Evolutionary conservation across 139 green algal genomes (phyloP), one percentile per base, ranked within the genome.

Genomic region (Ettlia oleoabundans): DNA sequence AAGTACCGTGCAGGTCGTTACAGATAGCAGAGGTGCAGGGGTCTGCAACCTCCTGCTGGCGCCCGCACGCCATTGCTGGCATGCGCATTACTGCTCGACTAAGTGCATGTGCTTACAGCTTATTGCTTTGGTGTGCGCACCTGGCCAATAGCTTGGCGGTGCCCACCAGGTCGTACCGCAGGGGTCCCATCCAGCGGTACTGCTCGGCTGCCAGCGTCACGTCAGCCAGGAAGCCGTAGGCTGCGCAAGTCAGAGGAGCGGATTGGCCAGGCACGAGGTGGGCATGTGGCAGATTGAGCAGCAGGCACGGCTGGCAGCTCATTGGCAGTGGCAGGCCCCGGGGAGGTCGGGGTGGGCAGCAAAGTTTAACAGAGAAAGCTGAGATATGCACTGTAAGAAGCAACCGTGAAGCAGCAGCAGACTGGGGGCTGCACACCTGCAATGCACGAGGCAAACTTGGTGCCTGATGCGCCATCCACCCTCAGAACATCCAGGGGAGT

Each of bases 151-250:
- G 81, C 30, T 76, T 80, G 8, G 79, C 41, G 37, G 88, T 81
- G 1, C 89, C 89, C 4, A 89, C 76, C 4, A 92, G 38, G 78
- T 86, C 83, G 83, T 93, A 93, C 38, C 89, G 87, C 22, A 71
- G 15, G 1, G 94, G 93, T 0, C 94, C 94, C 85, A 97, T 77
- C 77, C 74, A 93, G 3, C 94, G 85, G 76, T 93, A 82, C 32
- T 40, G 53, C 84, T 98, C 93, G 52, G 87, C 93, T 5, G 75
- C 30, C 8, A 63, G 33, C 86, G 96, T 93, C 7, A 98, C 91
- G 72, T 97, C 93, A 4, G 92, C 95, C 80, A 98, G 90, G 89
- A 97, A 98, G 22, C 94, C 94, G 26, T 69, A 80, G 7, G 73
- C 73, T 80, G 53, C 73, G n/a, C 47, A 58, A 15, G 47, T 10